These are phyloP conservation scores for Funneliformis geosporum DNA, from an alignment of 192 early-diverging fungal genomes.

Conservation along the genomic window DNA sequence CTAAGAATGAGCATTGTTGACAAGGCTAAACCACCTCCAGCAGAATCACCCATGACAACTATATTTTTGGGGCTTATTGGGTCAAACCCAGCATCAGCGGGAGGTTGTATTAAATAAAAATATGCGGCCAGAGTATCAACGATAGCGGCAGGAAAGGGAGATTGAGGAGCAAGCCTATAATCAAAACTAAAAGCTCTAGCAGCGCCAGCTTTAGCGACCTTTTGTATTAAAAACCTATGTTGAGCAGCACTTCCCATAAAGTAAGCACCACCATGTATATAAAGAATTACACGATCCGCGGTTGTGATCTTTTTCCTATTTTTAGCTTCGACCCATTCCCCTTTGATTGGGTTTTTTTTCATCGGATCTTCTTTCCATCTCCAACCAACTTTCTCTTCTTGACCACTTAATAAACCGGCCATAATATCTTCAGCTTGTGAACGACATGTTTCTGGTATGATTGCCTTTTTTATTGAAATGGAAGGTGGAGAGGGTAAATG, in stretches of 20 bases:
- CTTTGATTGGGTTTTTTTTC: conserved; percentile 41
- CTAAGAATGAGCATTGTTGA: conserved; percentile 58
- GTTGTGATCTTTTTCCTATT: conserved; percentile 36
- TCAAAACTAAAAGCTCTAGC: conserved; percentile 53
- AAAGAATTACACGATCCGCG: conserved; percentile 64
- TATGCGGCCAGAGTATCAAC: conserved; percentile 82
- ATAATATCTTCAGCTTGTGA: conserved; percentile 30
- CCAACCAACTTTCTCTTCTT: conserved; percentile 46
- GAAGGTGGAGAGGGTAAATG: background rate
- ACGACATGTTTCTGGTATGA: conserved; percentile 14
- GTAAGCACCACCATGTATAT: conserved; percentile 80
- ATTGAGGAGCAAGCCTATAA: conserved; percentile 83
- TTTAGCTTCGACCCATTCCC: conserved; percentile 49
- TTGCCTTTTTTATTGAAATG: background rate
- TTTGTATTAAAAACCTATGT: conserved; percentile 47
- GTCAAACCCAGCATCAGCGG: conserved; percentile 46
- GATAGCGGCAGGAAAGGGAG: conserved; percentile 80
- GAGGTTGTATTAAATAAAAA: conserved; percentile 61
- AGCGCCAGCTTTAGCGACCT: conserved; percentile 52
- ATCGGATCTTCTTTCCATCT: conserved; percentile 49
- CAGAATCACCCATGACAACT: conserved; percentile 69
- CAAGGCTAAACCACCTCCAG: conserved; percentile 66
- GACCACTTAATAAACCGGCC: conserved; percentile 28
- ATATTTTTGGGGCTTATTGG: conserved; percentile 59
- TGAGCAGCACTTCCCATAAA: conserved; percentile 47